Conservation (phyloP, 1,284 basidiomycete genomes). For the Fomes fomentarius region DNA sequence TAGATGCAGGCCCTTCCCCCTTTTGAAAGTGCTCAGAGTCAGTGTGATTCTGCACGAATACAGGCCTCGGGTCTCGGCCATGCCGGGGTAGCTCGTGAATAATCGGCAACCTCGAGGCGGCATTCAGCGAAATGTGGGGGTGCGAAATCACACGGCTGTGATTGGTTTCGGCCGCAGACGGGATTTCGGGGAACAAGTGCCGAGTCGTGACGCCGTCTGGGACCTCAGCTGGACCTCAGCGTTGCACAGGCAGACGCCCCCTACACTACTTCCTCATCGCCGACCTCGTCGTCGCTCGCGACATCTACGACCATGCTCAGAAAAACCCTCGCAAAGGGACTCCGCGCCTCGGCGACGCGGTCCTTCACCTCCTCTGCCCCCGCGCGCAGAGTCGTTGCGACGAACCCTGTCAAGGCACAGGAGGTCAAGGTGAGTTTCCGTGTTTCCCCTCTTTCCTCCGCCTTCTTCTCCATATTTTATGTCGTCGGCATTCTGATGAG, state of each 20-base stretch:
- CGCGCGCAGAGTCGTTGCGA: constrained; percentile 67
- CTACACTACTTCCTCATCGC: constrained; percentile 22
- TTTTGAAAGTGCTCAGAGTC: too few relatives aligned
- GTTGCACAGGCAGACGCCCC: constrained; percentile 16
- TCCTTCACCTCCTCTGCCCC: constrained; percentile 66
- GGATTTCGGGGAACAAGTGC: constrained; percentile 27
- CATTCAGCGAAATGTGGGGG: constrained; percentile 2
- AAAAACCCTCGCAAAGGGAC: constrained; percentile 42
- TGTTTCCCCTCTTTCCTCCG: constrained; percentile 8
- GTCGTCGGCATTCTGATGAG: constrained; percentile 53
- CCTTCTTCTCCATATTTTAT: constrained; percentile 20
- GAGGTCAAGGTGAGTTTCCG: constrained; percentile 69
- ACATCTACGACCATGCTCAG: constrained; percentile 37
- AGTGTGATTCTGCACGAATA: not conserved
- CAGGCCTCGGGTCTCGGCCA: not conserved
- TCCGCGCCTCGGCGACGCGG: constrained; percentile 48
- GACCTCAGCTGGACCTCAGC: not conserved
- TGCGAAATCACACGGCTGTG: constrained; percentile 28
- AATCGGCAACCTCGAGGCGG: not conserved
- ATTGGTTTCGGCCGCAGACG: constrained; percentile 30
- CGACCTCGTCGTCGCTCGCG: constrained; percentile 26
- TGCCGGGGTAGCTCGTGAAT: constrained; percentile 3
- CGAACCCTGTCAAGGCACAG: constrained; percentile 81
- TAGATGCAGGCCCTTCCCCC: too few relatives aligned
- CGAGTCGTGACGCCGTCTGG: constrained; percentile 22